Evolutionary conservation across 129 eudicot genomes (phyloP), one percentile per base, ranked within the genome.

Genomic region (Helianthus tuberosus): DNA sequence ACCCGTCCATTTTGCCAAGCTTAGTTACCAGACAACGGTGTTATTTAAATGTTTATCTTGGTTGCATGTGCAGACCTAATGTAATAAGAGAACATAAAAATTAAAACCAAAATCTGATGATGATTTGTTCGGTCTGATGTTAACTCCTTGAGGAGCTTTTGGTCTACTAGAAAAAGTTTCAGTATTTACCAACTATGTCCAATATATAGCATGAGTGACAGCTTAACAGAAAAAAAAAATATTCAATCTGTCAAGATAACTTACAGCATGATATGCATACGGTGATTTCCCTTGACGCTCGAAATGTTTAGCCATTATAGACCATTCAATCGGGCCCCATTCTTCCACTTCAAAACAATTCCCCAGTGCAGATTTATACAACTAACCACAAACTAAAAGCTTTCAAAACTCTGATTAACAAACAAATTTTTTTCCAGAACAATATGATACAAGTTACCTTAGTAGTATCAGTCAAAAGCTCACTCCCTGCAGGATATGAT

Each of bases 201-300:
- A 2, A 27, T 27, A 27, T 27, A 27, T 27, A 27, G 3, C 32
- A 27, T 27, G 23, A 20, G 23, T 20, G 32, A 27, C 32, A 27
- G 3, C 32, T 27, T 1, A 27, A 27, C 32, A 27, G 32, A 27
- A 27, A 20, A 20, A 20, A 27, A 27, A 27, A 27, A 27, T 27
- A 27, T 27, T 27, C 32, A 27, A 27, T 27, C 32, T 27, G 32
- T 27, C 32, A 27, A 27, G 32, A 27, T 25, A 68, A 89, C 96
- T 87, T 84, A 93, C 98, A 1, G 96, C 90, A 75, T 93, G 98
- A 82, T 93, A 93, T 1, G 96, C 98, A 64, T 87, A 93, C 54
- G 98, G 97, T 27, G 93, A 84, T 80, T 94, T 90, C 79, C 93
- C 96, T 77, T 94, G 98, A 27, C 98, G 97, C 70, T 88, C 97